phyloP scores from a whole-genome alignment of 2,329 filamentous ascomycete genomes.

The Alternaria burnsii region DNA sequence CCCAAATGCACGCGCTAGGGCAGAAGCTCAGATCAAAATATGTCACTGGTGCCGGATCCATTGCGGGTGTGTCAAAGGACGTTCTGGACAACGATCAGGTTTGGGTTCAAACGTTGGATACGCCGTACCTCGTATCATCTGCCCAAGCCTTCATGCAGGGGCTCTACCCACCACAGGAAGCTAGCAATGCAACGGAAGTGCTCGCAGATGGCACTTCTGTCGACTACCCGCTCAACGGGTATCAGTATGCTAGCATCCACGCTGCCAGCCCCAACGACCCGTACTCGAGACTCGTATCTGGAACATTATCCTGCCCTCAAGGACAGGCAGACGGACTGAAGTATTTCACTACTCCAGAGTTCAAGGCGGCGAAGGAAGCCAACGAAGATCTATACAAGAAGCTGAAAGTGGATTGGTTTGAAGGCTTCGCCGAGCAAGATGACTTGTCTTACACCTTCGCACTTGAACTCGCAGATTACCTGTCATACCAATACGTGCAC shows the following conservation, averaged over 20 bases:
- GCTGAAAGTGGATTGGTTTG: conserved; percentile 56
- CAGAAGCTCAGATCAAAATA: conserved; percentile 63
- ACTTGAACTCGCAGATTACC: conserved; percentile 63
- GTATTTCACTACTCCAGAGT: conserved; percentile 56
- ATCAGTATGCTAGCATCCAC: conserved; percentile 65
- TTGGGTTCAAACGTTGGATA: conserved; percentile 57
- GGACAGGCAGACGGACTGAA: conserved; percentile 49
- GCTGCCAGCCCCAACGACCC: conserved; percentile 57
- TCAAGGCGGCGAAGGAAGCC: conserved; percentile 49
- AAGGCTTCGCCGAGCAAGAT: conserved; percentile 50
- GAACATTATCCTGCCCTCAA: conserved; percentile 56
- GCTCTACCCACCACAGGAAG: conserved; percentile 63
- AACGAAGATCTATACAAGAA: conserved; percentile 56
- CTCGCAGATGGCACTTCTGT: conserved; percentile 60
- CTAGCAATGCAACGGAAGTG: conserved; percentile 39
- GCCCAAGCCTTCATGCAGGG: conserved; percentile 70
- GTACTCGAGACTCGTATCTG: conserved; percentile 60
- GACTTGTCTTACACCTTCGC: conserved; percentile 60
- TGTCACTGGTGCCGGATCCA: conserved; percentile 47
- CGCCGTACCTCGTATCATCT: conserved; percentile 60
- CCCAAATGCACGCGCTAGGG: conserved; percentile 61
- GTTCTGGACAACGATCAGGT: conserved; percentile 58
- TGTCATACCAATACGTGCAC: conserved; percentile 63
- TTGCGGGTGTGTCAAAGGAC: conserved; percentile 55
- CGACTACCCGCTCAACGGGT: conserved; percentile 62